Evolutionary conservation across 23 red algal genomes (phyloP).

Genomic region (Porphyridium purpureum): DNA sequence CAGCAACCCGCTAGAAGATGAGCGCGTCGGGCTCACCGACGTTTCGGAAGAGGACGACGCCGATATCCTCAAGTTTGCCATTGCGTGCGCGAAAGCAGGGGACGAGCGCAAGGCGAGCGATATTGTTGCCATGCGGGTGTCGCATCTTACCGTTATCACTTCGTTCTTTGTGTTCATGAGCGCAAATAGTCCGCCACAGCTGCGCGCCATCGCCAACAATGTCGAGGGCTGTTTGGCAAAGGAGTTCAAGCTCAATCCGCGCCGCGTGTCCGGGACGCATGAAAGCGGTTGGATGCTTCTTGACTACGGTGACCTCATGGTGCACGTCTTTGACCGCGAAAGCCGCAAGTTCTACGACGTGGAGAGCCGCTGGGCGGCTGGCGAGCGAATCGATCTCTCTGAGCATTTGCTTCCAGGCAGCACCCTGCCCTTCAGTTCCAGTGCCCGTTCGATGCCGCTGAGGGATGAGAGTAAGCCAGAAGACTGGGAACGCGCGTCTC

Average conservation of each 20-base stretch:
- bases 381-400: conserved; percentile 59
- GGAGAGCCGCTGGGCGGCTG: conserved; percentile 55
- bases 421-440: too few species aligned
- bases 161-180: conserved; percentile 57
- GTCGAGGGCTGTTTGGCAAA: conserved; percentile 58
- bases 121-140: conserved; percentile 55
- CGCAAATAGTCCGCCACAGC: conserved; percentile 55
- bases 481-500: too few species aligned
- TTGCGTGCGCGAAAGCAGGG: conserved; percentile 50
- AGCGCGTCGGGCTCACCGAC: too few species aligned
- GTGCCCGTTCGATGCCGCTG: too few species aligned
- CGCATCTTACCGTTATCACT: conserved; percentile 48
- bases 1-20: too few species aligned
- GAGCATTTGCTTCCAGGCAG: conserved; percentile 12
- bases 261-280: conserved; percentile 21
- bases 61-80: too few species aligned
- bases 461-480: too few species aligned
- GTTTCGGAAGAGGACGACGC: too few species aligned
- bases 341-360: conserved; percentile 57
- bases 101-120: conserved; percentile 84
- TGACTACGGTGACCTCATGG: conserved; percentile 92
- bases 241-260: conserved; percentile 14
- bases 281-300: conserved; percentile 80
- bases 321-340: conserved; percentile 66
- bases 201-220: conserved; percentile 68